Evolutionary conservation across 2,329 filamentous ascomycete genomes (phyloP).

Genomic region (Colletotrichum sublineola): DNA sequence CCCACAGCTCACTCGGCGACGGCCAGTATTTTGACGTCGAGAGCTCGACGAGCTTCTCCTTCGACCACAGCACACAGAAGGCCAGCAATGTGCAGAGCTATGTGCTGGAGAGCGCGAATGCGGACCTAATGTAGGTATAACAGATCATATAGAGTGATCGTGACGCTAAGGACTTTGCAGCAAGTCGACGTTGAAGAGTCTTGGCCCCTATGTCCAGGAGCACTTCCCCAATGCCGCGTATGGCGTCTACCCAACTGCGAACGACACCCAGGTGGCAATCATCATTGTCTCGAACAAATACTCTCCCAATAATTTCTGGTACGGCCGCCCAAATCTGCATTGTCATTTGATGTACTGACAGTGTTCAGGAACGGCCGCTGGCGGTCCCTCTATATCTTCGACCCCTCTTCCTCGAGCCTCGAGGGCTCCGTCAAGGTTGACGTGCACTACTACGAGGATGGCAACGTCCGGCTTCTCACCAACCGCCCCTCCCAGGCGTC

Average conservation of each 20-base stretch:
- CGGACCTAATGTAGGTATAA: conserved; percentile 79
- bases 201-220: conserved; percentile 83
- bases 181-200: conserved; percentile 84
- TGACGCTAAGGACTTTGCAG: conserved; percentile 59
- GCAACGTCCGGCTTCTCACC: conserved; percentile 95
- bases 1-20: conserved; percentile 84
- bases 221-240: conserved; percentile 88
- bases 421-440: conserved; percentile 90
- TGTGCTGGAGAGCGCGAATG: conserved; percentile 80
- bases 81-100: conserved; percentile 86
- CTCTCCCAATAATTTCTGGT: conserved; percentile 98
- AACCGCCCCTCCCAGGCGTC: conserved; percentile 78
- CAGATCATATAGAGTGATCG: background rate
- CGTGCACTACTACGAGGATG: conserved; percentile 99
- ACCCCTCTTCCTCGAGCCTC: conserved; percentile 75
- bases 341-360: conserved; percentile 37
- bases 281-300: conserved; percentile 96
- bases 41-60: conserved; percentile 87
- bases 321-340: conserved; percentile 44
- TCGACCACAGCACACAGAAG: conserved; percentile 89
- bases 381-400: conserved; percentile 88
- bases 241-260: conserved; percentile 84
- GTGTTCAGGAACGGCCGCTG: conserved; percentile 88
- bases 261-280: conserved; percentile 82
- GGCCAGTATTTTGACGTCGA: conserved; percentile 92